Conservation (phyloP, 148 eudicot species). For the Fagopyrum esculentum region DNA sequence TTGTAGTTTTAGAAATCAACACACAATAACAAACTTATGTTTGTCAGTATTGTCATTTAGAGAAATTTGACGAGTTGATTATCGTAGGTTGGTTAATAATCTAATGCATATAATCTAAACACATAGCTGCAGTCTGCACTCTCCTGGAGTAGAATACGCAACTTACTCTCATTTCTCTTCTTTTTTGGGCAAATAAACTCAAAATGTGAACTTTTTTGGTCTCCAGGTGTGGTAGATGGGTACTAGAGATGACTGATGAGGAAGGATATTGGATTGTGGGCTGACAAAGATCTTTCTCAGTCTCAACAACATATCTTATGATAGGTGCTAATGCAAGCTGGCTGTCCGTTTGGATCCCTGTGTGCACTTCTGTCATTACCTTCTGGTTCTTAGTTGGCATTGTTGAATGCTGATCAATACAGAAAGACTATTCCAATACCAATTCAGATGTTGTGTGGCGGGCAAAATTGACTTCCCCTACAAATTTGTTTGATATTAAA, state of each 20-base stretch:
- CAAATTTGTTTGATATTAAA: conserved; percentile 24
- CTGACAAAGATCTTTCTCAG: background rate
- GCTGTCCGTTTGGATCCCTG: background rate
- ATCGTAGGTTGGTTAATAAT: background rate
- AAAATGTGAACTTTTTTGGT: background rate
- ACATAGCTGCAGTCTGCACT: background rate
- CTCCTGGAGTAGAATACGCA: background rate
- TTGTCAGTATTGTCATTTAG: background rate
- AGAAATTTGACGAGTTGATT: background rate
- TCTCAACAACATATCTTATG: background rate
- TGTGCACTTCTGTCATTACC: background rate
- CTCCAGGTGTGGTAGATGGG: background rate
- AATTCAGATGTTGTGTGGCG: background rate
- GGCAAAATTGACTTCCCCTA: conserved; percentile 23
- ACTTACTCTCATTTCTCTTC: background rate
- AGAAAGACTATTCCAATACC: conserved; percentile 1
- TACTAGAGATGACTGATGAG: background rate
- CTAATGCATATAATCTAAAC: background rate
- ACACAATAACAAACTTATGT: background rate
- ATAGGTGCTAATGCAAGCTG: conserved; percentile 9
- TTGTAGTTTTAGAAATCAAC: background rate
- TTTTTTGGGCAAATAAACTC: background rate
- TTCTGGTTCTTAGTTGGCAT: background rate
- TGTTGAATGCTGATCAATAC: background rate
- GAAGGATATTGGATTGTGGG: background rate